A percentile compares a stretch with the other conserved stretches of the same genome.
Evolutionary conservation across 306 rosid genomes (phyloP).

Genomic region (Hippophae gyantsensis): DNA sequence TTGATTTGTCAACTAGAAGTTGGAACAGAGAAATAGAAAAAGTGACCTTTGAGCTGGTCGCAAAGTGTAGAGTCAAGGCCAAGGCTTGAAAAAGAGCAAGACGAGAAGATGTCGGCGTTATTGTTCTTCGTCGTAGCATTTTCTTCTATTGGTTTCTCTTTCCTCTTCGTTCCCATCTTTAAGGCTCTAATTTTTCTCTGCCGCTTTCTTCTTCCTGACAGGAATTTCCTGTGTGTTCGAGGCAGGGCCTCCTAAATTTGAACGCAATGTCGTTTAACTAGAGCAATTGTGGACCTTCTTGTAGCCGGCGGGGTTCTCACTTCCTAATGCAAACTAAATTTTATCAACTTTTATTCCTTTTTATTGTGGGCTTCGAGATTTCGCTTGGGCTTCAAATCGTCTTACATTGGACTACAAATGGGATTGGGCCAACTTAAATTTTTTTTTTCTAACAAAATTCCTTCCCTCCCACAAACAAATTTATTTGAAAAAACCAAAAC

Average conservation of each 20-base stretch:
- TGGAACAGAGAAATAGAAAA: background rate
- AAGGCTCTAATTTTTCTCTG: background rate
- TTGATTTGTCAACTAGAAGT: background rate
- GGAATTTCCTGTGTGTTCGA: background rate
- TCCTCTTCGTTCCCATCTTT: constrained; percentile 26
- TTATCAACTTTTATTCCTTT: no score
- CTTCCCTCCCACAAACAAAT: no score
- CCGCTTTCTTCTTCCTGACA: background rate
- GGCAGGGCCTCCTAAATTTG: background rate
- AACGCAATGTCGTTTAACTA: no score
- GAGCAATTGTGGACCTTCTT: no score
- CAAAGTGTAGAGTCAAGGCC: constrained; percentile 68
- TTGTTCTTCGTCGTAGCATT: constrained; percentile 14
- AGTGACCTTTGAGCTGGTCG: constrained; percentile 64
- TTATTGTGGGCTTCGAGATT: no score
- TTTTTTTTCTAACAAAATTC: no score
- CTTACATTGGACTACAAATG: no score
- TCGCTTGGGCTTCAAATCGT: no score
- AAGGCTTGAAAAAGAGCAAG: constrained; percentile 72
- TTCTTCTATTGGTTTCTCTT: constrained; percentile 7
- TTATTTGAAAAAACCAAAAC: no score
- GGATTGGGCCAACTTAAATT: no score
- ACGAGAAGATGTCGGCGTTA: constrained; percentile 42
- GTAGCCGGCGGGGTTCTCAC: no score
- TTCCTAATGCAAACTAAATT: no score